Conservation (phyloP, 1,284 basidiomycete genomes). For the Malassezia psittaci region DNA sequence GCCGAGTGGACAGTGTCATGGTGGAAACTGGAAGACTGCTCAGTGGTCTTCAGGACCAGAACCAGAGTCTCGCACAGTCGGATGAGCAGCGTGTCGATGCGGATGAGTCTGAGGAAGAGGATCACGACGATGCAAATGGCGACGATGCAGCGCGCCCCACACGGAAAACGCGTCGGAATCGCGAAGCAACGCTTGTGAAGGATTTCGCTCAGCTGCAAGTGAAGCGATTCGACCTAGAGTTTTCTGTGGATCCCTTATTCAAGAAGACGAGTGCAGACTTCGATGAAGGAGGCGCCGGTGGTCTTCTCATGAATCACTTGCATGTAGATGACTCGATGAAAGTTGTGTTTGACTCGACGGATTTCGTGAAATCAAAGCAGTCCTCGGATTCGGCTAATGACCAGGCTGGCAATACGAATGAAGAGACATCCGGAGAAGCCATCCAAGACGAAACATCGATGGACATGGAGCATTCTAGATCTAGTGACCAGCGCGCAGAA, state of each 20-base stretch:
- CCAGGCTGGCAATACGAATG: background rate
- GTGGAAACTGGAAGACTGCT: constrained; percentile 93
- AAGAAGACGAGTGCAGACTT: constrained; percentile 97
- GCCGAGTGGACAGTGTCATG: constrained; percentile 88
- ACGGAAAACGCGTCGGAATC: constrained; percentile 54
- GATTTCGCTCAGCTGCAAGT: constrained; percentile 62
- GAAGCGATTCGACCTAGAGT: constrained; percentile 65
- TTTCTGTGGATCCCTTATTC: constrained; percentile 91
- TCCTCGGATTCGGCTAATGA: background rate
- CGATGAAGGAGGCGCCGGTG: constrained; percentile 93
- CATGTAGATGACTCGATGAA: constrained; percentile 72
- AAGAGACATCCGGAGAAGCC: background rate
- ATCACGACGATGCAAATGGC: constrained; percentile 50
- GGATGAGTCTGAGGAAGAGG: constrained; percentile 54
- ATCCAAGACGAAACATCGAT: background rate
- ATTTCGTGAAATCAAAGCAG: constrained; percentile 53
- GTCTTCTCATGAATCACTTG: constrained; percentile 50
- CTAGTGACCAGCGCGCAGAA: background rate
- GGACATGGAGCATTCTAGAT: background rate
- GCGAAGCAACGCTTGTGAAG: constrained; percentile 44
- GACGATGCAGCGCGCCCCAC: constrained; percentile 64
- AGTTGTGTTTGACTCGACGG: constrained; percentile 92
- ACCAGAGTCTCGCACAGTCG: constrained; percentile 49
- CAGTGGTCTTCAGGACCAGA: constrained; percentile 67
- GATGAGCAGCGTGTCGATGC: constrained; percentile 51